A percentile compares a stretch with the other conserved stretches of the same genome.
Conservation (phyloP, 2,329 filamentous ascomycete species). For the Aspergillus sojae region DNA sequence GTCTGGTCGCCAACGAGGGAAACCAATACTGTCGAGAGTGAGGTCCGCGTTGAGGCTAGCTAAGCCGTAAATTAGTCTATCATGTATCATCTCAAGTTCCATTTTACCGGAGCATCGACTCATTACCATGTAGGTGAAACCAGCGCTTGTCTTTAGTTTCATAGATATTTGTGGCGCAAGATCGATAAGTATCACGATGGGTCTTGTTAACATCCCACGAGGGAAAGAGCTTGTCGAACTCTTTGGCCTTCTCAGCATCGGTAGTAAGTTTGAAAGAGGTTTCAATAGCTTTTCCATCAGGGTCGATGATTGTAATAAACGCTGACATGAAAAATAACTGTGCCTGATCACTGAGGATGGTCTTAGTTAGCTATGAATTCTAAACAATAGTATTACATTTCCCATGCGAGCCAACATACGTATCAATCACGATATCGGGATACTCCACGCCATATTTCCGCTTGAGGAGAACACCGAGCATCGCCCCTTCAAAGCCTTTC, state of each 20-base stretch:
- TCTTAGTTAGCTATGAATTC: too few species aligned
- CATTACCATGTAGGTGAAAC: too few species aligned
- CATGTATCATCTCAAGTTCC: too few species aligned
- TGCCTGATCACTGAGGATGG: neutral
- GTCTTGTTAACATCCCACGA: neutral
- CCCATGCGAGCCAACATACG: neutral
- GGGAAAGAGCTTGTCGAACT: neutral
- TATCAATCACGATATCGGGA: neutral
- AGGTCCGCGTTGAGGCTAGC: neutral
- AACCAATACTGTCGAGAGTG: neutral
- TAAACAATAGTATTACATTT: neutral
- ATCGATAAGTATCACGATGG: neutral
- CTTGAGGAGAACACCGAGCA: neutral
- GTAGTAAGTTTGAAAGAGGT: neutral
- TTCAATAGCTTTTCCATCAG: neutral
- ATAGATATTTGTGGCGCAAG: too few species aligned
- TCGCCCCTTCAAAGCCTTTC: neutral
- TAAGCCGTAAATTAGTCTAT: neutral
- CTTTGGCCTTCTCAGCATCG: neutral
- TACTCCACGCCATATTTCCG: neutral
- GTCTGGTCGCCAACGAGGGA: neutral
- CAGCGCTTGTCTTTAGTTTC: too few species aligned
- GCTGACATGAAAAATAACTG: neutral
- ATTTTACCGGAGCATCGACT: too few species aligned
- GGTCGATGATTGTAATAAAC: neutral